A percentile compares a stretch with the other conserved stretches of the same genome.
Conservation (phyloP, 345 rosid species). For the Salix caprea region DNA sequence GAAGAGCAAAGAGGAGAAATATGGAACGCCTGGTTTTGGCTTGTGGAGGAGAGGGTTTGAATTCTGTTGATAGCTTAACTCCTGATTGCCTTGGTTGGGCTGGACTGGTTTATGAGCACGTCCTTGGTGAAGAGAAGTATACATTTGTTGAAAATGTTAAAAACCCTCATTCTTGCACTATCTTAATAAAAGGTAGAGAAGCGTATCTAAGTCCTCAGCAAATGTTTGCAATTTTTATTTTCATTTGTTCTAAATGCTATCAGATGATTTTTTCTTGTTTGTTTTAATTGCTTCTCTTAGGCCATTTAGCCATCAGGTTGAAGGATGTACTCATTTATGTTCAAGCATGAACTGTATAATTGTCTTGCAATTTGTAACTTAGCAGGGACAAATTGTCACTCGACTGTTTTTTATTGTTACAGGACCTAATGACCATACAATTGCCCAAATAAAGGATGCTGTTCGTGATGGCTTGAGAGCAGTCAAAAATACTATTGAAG, state of each 20-base stretch:
- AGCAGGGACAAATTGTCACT: background rate
- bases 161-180: slow-evolving; percentile 85
- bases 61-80: slow-evolving; percentile 80
- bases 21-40: slow-evolving; percentile 96
- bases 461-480: slow-evolving; percentile 95
- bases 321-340: background rate
- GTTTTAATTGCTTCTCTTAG: background rate
- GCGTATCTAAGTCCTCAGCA: background rate
- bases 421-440: slow-evolving; percentile 98
- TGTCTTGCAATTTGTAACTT: background rate
- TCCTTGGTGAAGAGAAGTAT: slow-evolving; percentile 93
- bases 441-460: slow-evolving; percentile 97
- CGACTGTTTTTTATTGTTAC: slow-evolving; percentile 9
- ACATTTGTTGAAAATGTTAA: slow-evolving; percentile 95
- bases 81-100: slow-evolving; percentile 98
- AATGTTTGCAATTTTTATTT: background rate
- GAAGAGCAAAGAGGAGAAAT: slow-evolving; percentile 98
- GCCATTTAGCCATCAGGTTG: background rate
- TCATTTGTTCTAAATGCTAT: background rate
- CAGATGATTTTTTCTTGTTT: background rate
- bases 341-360: background rate
- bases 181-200: slow-evolving; percentile 77
- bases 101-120: slow-evolving; percentile 89
- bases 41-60: slow-evolving; percentile 97
- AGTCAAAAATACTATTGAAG: slow-evolving; percentile 92